Evolutionary conservation across 1,139 yeast species (phyloP), one percentile per base, ranked within the genome.

Genomic region (Hyphopichia burtonii): DNA sequence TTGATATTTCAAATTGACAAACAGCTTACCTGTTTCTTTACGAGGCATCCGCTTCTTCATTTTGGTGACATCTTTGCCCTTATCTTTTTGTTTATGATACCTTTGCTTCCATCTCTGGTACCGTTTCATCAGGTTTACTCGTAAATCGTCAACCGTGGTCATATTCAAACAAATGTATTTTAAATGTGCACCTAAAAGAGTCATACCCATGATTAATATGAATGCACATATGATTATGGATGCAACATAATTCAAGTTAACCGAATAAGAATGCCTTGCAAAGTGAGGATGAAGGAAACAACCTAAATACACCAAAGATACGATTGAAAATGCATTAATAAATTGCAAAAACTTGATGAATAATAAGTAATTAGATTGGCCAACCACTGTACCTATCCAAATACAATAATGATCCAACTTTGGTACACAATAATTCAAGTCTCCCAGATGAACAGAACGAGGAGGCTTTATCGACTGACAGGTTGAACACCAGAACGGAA

Each of bases 391-490:
- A 0, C 89, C 89, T 3, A 84, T 58, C 80, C 83, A 83, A 2
- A 77, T 50, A 55, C 93, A 85, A 51, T 69, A 80, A 55, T 85
- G 93, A 55, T 85, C 93, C 55, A 80, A 78, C 44, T 74, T 66
- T 1, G 81, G 74, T 0, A 83, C 74, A 50, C 85, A 81, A 32
- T 56, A 53, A 0, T 66, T 65, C 42, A 59, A 40, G 37, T 70
- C 65, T 17, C 70, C 68, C 47, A 84, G 81, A 53, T 80, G 89
- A 47, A 76, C 83, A 2, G 80, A 53, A 41, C 91, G 62, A 10
- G 76, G 69, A 1, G 75, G 57, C 51, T 80, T 82, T 17, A 83
- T 61, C 5, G 83, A 71, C 34, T 71, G 63, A 44, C 87, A 80
- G 8, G 57, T 55, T 1, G 79, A 61, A 50, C 88, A 82, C 77